These are phyloP conservation scores for Kodamaea sagamina DNA, from an alignment of 805 yeast species.

Conservation along the genomic window DNA sequence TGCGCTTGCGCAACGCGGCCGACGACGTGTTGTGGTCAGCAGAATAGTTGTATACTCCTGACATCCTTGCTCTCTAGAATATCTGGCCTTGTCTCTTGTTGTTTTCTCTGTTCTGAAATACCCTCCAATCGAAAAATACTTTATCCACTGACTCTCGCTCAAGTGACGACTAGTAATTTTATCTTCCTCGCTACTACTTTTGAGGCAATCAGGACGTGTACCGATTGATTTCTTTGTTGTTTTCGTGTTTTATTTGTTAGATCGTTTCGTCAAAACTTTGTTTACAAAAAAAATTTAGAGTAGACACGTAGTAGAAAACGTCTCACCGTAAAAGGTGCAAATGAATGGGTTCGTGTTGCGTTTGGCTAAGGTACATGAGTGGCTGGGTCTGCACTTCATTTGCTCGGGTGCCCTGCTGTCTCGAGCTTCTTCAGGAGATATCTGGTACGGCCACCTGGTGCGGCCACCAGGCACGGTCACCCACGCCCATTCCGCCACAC, in stretches of 20 bases:
- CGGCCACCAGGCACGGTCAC: no score
- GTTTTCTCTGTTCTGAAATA: slow-evolving; percentile 1
- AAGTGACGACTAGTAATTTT: neutral
- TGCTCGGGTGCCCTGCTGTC: no score
- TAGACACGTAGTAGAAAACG: slow-evolving; percentile 10
- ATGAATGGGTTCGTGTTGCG: neutral
- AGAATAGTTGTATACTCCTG: slow-evolving; percentile 17
- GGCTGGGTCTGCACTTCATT: neutral
- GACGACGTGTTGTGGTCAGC: slow-evolving; percentile 33
- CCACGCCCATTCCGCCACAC: no score
- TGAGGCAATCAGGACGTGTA: slow-evolving; percentile 3
- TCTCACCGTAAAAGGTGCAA: no score
- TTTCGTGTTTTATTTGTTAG: slow-evolving; percentile 8
- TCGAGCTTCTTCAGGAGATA: no score
- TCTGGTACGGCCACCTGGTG: no score
- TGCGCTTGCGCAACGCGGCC: slow-evolving; percentile 59
- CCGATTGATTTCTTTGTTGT: slow-evolving; percentile 1
- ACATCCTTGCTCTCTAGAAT: slow-evolving; percentile 14
- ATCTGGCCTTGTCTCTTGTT: neutral
- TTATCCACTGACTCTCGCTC: neutral
- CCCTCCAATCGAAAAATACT: neutral
- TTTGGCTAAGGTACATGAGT: neutral
- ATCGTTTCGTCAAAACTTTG: slow-evolving; percentile 9
- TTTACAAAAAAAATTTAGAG: slow-evolving; percentile 10
- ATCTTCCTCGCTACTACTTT: neutral